These are phyloP conservation scores for Rosellinia necatrix DNA, from an alignment of 2,329 filamentous ascomycete species.

Conservation along the genomic window DNA sequence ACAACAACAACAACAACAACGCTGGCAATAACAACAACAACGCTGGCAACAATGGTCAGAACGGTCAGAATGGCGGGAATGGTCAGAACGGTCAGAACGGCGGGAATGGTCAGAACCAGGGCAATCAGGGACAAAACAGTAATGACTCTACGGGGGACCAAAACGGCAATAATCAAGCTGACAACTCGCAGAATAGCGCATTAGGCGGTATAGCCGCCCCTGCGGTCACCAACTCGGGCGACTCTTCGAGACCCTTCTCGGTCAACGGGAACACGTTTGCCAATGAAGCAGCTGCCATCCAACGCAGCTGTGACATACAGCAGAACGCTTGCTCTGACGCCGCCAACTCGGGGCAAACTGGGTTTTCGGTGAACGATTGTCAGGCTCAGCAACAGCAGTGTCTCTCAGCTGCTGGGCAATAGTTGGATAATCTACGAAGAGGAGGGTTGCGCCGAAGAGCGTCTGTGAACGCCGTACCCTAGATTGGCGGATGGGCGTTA, in stretches of 20 bases:
- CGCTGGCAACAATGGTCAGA: constrained; percentile 25
- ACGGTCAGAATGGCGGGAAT: constrained; percentile 29
- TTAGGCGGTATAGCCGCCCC: constrained; percentile 29
- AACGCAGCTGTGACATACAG: constrained; percentile 67
- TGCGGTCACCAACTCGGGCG: constrained; percentile 32
- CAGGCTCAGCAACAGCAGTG: constrained; percentile 50
- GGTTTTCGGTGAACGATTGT: constrained; percentile 56
- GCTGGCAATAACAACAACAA: constrained; percentile 31
- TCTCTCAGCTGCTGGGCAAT: constrained; percentile 20
- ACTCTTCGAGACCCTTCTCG: constrained; percentile 54
- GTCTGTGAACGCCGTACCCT: constrained; percentile 5
- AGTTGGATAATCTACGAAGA: constrained; percentile 3
- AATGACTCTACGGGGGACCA: constrained; percentile 16
- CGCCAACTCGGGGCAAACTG: constrained; percentile 55
- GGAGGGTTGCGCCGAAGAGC: neutral
- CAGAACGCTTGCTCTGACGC: constrained; percentile 64
- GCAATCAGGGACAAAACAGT: constrained; percentile 24
- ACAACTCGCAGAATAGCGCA: constrained; percentile 31
- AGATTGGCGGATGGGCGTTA: constrained; percentile 5
- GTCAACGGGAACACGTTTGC: constrained; percentile 63
- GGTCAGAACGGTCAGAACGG: constrained; percentile 26
- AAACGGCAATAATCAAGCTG: constrained; percentile 31
- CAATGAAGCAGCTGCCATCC: constrained; percentile 57
- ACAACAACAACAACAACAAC: constrained; percentile 32
- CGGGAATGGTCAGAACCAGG: constrained; percentile 22